Evolutionary conservation across 2,329 filamentous ascomycete genomes (phyloP), one percentile per base, ranked within the genome.

Genomic region (Sporothrix euskadiensis): DNA sequence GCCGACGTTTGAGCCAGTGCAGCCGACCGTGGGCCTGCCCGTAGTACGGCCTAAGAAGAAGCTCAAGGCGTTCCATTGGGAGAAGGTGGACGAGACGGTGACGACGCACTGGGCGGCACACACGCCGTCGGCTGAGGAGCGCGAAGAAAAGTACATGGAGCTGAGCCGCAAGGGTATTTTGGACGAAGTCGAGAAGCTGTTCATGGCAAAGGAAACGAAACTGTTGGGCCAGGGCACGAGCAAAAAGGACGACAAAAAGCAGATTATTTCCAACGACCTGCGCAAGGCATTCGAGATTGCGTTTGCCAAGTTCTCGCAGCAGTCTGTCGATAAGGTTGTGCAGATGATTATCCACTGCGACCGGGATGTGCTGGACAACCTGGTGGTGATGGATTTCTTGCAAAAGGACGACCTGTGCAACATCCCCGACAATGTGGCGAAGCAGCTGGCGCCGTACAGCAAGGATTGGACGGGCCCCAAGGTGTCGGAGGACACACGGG

Each of bases 31-130:
- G 77, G 89, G 91, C 59, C 83, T 97, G 78, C 91, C 93, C 49
- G 92, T 94, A 75, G 93, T 94, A 71, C 87, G 95, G 78, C 94
- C 96, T 30, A 98, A 98, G 88, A 98, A 97, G 90, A 99, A 98
- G 87, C 93, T 99, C 82, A 99, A 99, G 89, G 95, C 95, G 74
- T 87, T 99, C 77, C 96, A 99, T 84, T 98, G 96, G 95, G 96
- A 99, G 83, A 98, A 98, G 85, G 94, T 99, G 72, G 96, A 99
- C 82, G 89, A 92, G 71, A 93, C 94, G 30, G 90, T 96, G 80
- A 92, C 94, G 69, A 98, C 95, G 71, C 93, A 98, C 78, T 98
- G 95, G 95, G 94, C 94, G 47, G 88, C 89, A 8, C 94, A 97
- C 81, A 89, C 92, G 41, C 92, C 93, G 5, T 97, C 93, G n/a